Percentiles rank a stretch among this genome's conserved stretches.
Evolutionary conservation across 495 filamentous ascomycete species (phyloP).

Genomic region (Articulospora tetracladia): DNA sequence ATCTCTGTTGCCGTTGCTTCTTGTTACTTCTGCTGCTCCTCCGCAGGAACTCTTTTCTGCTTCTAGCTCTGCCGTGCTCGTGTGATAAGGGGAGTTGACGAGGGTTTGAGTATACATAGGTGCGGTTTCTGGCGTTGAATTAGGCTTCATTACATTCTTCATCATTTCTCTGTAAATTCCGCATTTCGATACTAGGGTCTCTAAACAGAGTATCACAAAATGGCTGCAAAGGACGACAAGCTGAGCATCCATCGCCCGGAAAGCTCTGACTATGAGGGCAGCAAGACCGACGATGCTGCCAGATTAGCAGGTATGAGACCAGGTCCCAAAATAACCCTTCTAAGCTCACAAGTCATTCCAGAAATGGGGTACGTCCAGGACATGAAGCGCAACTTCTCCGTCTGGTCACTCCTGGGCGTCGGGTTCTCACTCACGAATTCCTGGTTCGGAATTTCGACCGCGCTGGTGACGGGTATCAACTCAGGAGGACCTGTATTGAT

Average conservation of each 20-base stretch:
- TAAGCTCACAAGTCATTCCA: background rate
- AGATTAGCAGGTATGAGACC: slow-evolving; percentile 6
- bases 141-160: no score
- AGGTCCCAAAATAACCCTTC: no score
- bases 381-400: slow-evolving; percentile 54
- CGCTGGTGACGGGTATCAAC: slow-evolving; percentile 55
- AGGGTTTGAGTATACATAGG: background rate
- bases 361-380: slow-evolving; percentile 60
- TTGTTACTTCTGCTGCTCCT: no score
- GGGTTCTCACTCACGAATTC: slow-evolving; percentile 63
- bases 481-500: slow-evolving; percentile 57
- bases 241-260: background rate
- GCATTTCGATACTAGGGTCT: no score
- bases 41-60: background rate
- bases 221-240: background rate
- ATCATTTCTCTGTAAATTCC: background rate
- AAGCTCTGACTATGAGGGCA: background rate
- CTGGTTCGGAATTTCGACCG: slow-evolving; percentile 59
- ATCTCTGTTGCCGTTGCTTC: background rate
- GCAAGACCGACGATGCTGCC: background rate
- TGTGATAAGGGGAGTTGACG: background rate
- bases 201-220: no score
- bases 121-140: background rate
- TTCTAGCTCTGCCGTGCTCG: background rate
- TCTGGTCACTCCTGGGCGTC: slow-evolving; percentile 53